Evolutionary conservation across 805 yeast species (phyloP).

Genomic region (Brettanomyces naardenensis): DNA sequence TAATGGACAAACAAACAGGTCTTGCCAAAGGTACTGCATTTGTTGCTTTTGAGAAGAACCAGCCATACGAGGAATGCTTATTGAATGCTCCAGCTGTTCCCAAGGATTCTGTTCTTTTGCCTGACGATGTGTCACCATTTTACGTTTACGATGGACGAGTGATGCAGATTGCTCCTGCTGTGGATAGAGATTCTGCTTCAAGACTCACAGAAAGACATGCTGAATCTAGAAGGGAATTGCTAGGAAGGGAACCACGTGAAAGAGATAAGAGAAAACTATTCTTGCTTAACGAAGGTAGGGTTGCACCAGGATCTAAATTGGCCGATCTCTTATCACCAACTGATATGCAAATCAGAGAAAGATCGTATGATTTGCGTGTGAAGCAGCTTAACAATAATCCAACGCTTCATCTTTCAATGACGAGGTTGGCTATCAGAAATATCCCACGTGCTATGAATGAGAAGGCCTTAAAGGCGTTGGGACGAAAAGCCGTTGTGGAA

Average conservation of each 20-base stretch:
- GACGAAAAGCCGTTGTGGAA: constrained; percentile 88
- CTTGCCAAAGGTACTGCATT: constrained; percentile 92
- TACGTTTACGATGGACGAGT: constrained; percentile 93
- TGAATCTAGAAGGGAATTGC: constrained; percentile 57
- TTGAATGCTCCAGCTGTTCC: constrained; percentile 68
- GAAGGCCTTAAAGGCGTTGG: constrained; percentile 82
- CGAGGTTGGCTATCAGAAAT: constrained; percentile 91
- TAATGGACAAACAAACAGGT: constrained; percentile 76
- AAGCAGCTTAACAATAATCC: constrained; percentile 90
- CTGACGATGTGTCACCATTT: constrained; percentile 85
- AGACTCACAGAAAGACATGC: constrained; percentile 67
- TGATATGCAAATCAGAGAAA: constrained; percentile 82
- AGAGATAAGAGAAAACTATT: constrained; percentile 81
- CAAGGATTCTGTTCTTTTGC: constrained; percentile 58
- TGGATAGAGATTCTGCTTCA: constrained; percentile 77
- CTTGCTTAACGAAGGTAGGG: constrained; percentile 89
- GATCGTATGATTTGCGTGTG: constrained; percentile 77
- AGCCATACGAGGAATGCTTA: constrained; percentile 60
- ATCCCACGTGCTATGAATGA: constrained; percentile 88
- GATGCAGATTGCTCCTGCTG: constrained; percentile 74
- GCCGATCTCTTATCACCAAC: constrained; percentile 59
- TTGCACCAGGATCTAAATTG: constrained; percentile 70
- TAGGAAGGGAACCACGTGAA: constrained; percentile 76
- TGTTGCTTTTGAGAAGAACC: constrained; percentile 68
- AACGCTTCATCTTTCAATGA: constrained; percentile 82